Conservation (phyloP, 2,329 filamentous ascomycete species). For the Hortaea sp. region DNA sequence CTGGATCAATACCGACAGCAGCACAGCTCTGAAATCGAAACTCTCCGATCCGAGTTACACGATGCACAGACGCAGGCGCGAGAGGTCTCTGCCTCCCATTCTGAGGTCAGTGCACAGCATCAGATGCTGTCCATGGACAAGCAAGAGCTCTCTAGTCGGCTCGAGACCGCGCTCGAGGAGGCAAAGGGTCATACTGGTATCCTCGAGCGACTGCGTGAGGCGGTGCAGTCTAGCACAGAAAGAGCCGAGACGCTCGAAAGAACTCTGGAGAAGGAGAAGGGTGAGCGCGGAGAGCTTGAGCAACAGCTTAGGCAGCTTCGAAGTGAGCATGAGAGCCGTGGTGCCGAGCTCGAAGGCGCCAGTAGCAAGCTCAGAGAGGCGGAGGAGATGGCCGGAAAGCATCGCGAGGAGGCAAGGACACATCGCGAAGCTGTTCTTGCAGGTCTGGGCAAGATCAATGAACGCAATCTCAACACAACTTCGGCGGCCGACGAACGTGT, state of each 20-base stretch:
- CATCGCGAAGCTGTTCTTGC: conserved; percentile 75
- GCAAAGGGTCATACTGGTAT: conserved; percentile 61
- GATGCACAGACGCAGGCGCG: conserved; percentile 65
- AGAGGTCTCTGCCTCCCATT: conserved; percentile 67
- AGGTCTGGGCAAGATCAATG: conserved; percentile 65
- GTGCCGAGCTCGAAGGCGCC: conserved; percentile 63
- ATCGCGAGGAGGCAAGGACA: conserved; percentile 76
- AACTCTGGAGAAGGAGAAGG: conserved; percentile 73
- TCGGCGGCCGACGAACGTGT: conserved; percentile 56
- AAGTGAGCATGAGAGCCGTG: conserved; percentile 71
- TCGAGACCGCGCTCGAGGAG: conserved; percentile 56
- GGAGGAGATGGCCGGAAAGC: conserved; percentile 77
- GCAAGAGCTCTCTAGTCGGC: conserved; percentile 59
- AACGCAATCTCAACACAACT: conserved; percentile 42
- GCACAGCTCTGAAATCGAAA: conserved; percentile 75
- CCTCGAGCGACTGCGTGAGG: conserved; percentile 65
- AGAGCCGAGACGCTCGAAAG: conserved; percentile 68
- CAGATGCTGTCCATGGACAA: conserved; percentile 80
- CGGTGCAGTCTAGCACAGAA: conserved; percentile 67
- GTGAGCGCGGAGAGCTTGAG: conserved; percentile 65
- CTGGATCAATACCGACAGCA: conserved; percentile 76
- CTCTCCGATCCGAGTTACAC: conserved; percentile 75
- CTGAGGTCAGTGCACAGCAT: conserved; percentile 65
- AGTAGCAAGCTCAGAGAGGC: conserved; percentile 70
- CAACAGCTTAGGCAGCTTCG: conserved; percentile 65